phyloP scores from a whole-genome alignment of 1,284 basidiomycete species.

The Cystobasidium pallidum region DNA sequence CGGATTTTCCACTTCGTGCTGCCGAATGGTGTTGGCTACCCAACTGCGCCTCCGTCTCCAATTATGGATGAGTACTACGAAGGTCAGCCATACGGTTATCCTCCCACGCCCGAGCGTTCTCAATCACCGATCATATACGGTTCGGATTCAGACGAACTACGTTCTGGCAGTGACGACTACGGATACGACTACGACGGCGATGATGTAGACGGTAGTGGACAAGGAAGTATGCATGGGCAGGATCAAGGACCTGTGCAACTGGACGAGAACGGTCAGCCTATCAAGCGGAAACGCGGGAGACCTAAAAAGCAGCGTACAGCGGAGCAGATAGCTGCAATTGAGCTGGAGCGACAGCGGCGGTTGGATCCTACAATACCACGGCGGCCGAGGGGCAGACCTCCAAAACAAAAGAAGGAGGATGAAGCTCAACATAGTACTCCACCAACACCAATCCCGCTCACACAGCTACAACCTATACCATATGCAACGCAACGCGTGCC shows the following conservation, averaged over 20 bases:
- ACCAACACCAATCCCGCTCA: background rate
- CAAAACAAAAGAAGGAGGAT: slow-evolving; percentile 40
- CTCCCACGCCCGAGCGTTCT: slow-evolving; percentile 17
- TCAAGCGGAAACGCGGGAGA: slow-evolving; percentile 38
- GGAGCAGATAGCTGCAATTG: slow-evolving; percentile 30
- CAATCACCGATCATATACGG: slow-evolving; percentile 40
- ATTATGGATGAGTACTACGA: slow-evolving; percentile 23
- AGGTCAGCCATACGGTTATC: slow-evolving; percentile 20
- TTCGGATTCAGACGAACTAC: slow-evolving; percentile 40
- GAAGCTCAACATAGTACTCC: slow-evolving; percentile 1
- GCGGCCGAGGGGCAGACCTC: slow-evolving; percentile 43
- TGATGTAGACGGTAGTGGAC: slow-evolving; percentile 8
- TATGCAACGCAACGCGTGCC: slow-evolving; percentile 1
- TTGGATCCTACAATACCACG: slow-evolving; percentile 27
- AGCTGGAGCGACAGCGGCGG: slow-evolving; percentile 17
- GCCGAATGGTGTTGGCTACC: slow-evolving; percentile 44
- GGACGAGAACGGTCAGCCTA: slow-evolving; percentile 28
- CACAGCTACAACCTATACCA: slow-evolving; percentile 18
- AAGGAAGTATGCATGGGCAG: background rate
- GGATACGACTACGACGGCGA: slow-evolving; percentile 24
- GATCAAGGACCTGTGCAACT: background rate
- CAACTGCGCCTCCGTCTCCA: slow-evolving; percentile 31
- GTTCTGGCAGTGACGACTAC: slow-evolving; percentile 26
- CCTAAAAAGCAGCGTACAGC: slow-evolving; percentile 36
- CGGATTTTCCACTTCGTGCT: slow-evolving; percentile 81